Percentiles rank a stretch among this genome's conserved stretches.
Evolutionary conservation across 2,329 filamentous ascomycete species (phyloP).

Genomic region (Aspergillus ochraceus): DNA sequence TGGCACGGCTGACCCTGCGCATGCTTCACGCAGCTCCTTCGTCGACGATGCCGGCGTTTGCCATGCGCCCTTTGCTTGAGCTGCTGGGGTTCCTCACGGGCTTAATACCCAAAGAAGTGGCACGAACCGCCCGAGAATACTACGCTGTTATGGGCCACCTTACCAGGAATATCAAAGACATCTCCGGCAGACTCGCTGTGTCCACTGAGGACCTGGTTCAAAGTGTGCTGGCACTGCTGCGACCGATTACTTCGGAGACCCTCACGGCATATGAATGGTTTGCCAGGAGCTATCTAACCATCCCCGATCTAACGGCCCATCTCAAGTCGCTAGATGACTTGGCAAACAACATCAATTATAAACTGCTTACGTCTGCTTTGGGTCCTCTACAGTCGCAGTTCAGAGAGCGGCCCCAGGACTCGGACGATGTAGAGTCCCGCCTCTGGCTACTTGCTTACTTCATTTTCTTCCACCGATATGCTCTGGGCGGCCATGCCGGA

Average conservation of each 20-base stretch:
- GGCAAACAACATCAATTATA: slow-evolving; percentile 52
- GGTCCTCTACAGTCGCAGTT: slow-evolving; percentile 29
- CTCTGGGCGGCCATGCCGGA: slow-evolving; percentile 37
- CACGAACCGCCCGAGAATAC: slow-evolving; percentile 38
- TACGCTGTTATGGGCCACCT: slow-evolving; percentile 41
- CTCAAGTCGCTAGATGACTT: slow-evolving; percentile 43
- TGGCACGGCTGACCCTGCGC: slow-evolving; percentile 37
- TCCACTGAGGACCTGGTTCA: slow-evolving; percentile 30
- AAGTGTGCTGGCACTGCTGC: slow-evolving; percentile 43
- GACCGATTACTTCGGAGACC: slow-evolving; percentile 44
- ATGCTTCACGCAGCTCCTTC: slow-evolving; percentile 32
- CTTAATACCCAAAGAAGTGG: slow-evolving; percentile 43
- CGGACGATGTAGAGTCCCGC: slow-evolving; percentile 42
- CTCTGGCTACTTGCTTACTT: slow-evolving; percentile 61
- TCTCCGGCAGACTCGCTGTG: slow-evolving; percentile 19
- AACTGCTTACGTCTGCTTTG: slow-evolving; percentile 45
- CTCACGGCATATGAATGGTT: slow-evolving; percentile 48
- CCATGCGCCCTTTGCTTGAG: slow-evolving; percentile 34
- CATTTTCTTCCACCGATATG: slow-evolving; percentile 57
- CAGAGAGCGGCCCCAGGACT: slow-evolving; percentile 25
- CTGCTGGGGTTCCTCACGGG: slow-evolving; percentile 38
- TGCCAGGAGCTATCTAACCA: slow-evolving; percentile 46
- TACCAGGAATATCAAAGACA: slow-evolving; percentile 26
- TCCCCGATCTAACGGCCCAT: slow-evolving; percentile 40
- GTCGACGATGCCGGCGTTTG: slow-evolving; percentile 18